Conservation (phyloP, 306 rosid genomes). For the Fragaria ananassa region DNA sequence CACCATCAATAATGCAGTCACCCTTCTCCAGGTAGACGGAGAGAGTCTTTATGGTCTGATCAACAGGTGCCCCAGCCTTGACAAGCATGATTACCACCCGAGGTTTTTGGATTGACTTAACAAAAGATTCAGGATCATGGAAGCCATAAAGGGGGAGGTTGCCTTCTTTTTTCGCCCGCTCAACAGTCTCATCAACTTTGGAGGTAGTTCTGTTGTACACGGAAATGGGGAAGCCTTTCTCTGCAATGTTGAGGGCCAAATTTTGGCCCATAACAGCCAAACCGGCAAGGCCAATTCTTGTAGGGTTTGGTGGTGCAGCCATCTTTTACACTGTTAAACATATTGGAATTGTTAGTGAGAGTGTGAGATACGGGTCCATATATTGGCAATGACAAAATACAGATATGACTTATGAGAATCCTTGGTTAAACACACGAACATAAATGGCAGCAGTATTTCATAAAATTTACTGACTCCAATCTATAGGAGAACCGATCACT, state of each 20-base stretch:
- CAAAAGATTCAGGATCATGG: conserved; percentile 89
- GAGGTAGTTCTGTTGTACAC: conserved; percentile 86
- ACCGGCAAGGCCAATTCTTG: conserved; percentile 86
- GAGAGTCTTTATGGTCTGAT: conserved; percentile 87
- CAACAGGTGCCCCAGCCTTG: conserved; percentile 95
- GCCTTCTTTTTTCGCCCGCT: conserved; percentile 74
- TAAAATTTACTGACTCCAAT: neutral
- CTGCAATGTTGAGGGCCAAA: conserved; percentile 88
- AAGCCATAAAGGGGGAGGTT: conserved; percentile 80
- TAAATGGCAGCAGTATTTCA: neutral
- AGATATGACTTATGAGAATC: neutral
- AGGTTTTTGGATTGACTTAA: conserved; percentile 74
- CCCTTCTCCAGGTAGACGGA: conserved; percentile 78
- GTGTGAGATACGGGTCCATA: conserved; percentile 14
- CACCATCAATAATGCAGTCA: conserved; percentile 89
- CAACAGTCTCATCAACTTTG: conserved; percentile 88
- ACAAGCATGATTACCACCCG: conserved; percentile 87
- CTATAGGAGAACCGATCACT: neutral
- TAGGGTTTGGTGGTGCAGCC: conserved; percentile 49
- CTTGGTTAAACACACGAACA: neutral
- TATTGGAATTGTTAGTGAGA: conserved; percentile 21
- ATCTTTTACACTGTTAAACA: conserved; percentile 51
- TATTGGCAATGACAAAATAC: neutral
- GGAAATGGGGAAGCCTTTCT: conserved; percentile 91
- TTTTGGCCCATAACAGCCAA: conserved; percentile 97